phyloP scores from a whole-genome alignment of 306 rosid genomes.

The Dalbergia cultrata region DNA sequence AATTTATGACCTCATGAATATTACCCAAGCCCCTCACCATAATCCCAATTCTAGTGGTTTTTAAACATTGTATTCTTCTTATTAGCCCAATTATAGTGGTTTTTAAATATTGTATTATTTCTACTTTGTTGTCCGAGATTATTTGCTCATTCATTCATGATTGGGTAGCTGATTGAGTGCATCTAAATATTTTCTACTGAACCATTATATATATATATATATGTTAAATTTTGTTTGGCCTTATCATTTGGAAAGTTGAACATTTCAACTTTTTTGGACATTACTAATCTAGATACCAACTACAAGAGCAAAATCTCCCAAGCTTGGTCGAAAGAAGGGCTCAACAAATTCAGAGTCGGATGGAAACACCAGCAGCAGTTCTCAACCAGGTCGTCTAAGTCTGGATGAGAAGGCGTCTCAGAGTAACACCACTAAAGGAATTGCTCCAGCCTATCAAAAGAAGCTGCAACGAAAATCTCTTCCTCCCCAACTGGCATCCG shows the following conservation, averaged over 20 bases:
- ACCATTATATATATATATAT: neutral
- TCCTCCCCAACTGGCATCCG: conserved; percentile 79
- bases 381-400: conserved; percentile 67
- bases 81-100: too few species aligned
- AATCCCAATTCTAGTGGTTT: too few species aligned
- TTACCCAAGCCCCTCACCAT: too few species aligned
- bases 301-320: conserved; percentile 96
- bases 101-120: neutral
- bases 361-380: conserved; percentile 58
- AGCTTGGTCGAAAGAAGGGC: conserved; percentile 91
- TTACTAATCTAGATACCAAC: conserved; percentile 82
- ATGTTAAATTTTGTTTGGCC: neutral
- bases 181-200: neutral
- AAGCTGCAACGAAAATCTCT: conserved; percentile 90
- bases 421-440: conserved; percentile 57
- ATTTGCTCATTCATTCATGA: neutral
- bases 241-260: conserved; percentile 19
- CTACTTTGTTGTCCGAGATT: conserved; percentile 12
- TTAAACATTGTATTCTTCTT: too few species aligned
- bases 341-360: conserved; percentile 62
- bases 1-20: too few species aligned
- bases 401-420: conserved; percentile 71
- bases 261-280: neutral
- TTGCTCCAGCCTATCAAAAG: conserved; percentile 54
- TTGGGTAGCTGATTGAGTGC: conserved; percentile 16